Conservation (phyloP, 139 green algal species). For the Zygnema cylindricum region DNA sequence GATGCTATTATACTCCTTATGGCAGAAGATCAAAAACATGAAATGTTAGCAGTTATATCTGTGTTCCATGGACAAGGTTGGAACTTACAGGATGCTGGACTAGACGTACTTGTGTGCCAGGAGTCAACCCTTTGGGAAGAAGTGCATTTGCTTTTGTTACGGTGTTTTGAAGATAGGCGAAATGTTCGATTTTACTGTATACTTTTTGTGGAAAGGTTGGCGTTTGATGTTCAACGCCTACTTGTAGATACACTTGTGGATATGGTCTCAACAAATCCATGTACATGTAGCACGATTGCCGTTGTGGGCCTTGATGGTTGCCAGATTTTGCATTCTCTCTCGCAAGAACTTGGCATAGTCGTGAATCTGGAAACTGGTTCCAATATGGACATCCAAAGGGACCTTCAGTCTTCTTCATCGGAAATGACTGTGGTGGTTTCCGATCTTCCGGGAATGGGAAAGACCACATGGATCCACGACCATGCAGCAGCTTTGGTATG, state of each 20-base stretch:
- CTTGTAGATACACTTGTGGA: neutral
- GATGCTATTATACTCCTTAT: neutral
- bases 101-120: slow-evolving; percentile 12
- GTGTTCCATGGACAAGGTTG: slow-evolving; percentile 1
- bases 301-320: neutral
- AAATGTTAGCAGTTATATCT: neutral
- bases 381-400: neutral
- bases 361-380: neutral
- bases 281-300: neutral
- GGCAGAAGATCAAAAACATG: neutral
- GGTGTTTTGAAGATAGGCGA: neutral
- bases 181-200: neutral
- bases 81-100: neutral
- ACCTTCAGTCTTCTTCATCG: neutral
- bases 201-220: neutral
- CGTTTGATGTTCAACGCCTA: neutral
- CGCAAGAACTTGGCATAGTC: slow-evolving; percentile 2
- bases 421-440: slow-evolving; percentile 13
- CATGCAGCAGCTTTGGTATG: neutral
- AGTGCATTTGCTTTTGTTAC: slow-evolving; percentile 18
- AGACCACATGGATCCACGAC: neutral
- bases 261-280: neutral
- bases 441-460: slow-evolving; percentile 12
- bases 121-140: slow-evolving; percentile 9
- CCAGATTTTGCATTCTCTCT: neutral